Percentiles rank a stretch among this genome's conserved stretches.
These are phyloP conservation scores for Onygenales sp. DNA, from an alignment of 2,329 filamentous ascomycete genomes.

Conservation along the genomic window DNA sequence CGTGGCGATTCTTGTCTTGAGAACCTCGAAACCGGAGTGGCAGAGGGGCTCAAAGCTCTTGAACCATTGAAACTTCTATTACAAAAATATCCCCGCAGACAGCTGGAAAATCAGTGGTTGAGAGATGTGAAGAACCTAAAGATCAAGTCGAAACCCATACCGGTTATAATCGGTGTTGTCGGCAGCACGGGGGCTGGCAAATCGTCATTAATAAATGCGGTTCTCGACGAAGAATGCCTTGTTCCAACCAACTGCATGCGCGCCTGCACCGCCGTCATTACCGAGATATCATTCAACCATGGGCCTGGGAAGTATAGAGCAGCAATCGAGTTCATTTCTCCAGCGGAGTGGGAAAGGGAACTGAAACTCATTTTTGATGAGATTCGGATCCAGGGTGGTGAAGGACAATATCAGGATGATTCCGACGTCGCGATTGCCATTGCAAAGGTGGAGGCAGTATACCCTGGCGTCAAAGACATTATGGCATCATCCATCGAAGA, in stretches of 20 bases:
- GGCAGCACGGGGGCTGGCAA: slow-evolving; percentile 56
- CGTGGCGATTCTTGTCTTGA: background rate
- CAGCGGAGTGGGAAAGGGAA: slow-evolving; percentile 45
- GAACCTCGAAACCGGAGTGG: background rate
- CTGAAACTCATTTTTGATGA: slow-evolving; percentile 42
- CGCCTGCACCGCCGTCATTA: slow-evolving; percentile 54
- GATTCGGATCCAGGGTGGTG: slow-evolving; percentile 19
- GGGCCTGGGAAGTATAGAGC: slow-evolving; percentile 42
- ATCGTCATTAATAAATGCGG: slow-evolving; percentile 53
- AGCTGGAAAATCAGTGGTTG: background rate
- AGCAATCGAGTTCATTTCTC: slow-evolving; percentile 49
- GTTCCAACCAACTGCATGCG: slow-evolving; percentile 50
- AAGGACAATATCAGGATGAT: slow-evolving; percentile 30
- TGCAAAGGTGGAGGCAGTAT: slow-evolving; percentile 33
- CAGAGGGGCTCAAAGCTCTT: background rate
- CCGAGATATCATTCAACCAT: slow-evolving; percentile 50
- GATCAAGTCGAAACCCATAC: slow-evolving; percentile 26
- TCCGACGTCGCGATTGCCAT: slow-evolving; percentile 35
- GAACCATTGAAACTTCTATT: background rate
- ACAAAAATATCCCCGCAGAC: background rate
- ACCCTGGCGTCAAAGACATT: slow-evolving; percentile 31
- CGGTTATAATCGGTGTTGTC: slow-evolving; percentile 48
- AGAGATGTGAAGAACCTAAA: slow-evolving; percentile 12
- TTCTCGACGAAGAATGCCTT: slow-evolving; percentile 52
- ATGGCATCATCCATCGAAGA: slow-evolving; percentile 25